Evolutionary conservation across 225 moss, liverwort and hornwort genomes (phyloP).

Genomic region (Thuidium tamariscinum): DNA sequence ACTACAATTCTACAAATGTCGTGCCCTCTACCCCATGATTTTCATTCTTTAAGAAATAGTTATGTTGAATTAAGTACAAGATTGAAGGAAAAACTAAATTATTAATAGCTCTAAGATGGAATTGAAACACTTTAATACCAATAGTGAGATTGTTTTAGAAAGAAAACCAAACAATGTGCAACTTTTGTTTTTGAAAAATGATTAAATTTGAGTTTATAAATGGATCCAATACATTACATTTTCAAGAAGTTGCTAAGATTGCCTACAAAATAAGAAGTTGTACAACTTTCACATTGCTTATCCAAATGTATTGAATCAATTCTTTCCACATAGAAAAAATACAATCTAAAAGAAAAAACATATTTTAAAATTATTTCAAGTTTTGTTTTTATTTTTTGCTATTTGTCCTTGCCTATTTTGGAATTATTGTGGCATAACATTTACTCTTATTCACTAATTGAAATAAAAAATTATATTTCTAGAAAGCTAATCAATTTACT

Average conservation of each 20-base stretch:
- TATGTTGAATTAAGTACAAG: neutral
- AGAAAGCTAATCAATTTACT: too few species aligned
- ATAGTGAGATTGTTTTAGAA: neutral
- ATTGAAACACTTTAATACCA: neutral
- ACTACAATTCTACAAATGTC: rapidly evolving
- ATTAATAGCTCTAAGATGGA: neutral
- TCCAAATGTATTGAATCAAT: neutral
- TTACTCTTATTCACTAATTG: neutral
- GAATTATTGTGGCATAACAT: neutral
- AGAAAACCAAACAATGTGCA: neutral
- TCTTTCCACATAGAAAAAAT: neutral
- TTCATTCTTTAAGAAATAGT: neutral
- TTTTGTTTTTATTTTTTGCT: too few species aligned
- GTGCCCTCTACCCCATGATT: rapidly evolving
- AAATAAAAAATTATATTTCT: neutral
- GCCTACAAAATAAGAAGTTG: neutral
- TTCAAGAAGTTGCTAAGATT: neutral
- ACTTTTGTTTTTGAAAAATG: neutral
- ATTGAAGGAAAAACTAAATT: neutral
- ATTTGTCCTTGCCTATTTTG: neutral
- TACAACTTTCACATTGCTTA: neutral
- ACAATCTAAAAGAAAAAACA: neutral
- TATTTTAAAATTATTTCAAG: too few species aligned
- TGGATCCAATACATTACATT: neutral
- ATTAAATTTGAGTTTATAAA: neutral